Evolutionary conservation across 208 protist species (phyloP).

Genomic region (Lotmaria passim): DNA sequence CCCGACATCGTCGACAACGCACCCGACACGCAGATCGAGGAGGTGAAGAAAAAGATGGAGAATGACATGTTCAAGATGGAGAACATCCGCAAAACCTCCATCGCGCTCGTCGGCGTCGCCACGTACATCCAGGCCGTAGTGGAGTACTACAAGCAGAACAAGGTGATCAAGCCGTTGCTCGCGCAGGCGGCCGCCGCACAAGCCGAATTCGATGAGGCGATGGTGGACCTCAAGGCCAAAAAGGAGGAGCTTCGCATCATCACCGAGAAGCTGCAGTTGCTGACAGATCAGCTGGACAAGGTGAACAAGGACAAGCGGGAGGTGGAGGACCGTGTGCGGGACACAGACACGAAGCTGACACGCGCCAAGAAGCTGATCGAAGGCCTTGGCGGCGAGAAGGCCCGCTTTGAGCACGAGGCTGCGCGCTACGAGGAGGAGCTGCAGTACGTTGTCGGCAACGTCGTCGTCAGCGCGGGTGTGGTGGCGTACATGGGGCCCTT

Average conservation of each 20-base stretch:
- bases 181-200: slow-evolving; percentile 85
- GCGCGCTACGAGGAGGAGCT: slow-evolving; percentile 83
- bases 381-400: slow-evolving; percentile 95
- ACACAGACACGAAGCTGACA: slow-evolving; percentile 94
- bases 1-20: slow-evolving; percentile 89
- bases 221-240: slow-evolving; percentile 90
- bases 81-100: slow-evolving; percentile 90
- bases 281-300: slow-evolving; percentile 84
- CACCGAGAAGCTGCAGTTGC: slow-evolving; percentile 84
- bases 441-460: slow-evolving; percentile 93
- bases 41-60: slow-evolving; percentile 95
- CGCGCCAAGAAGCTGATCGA: slow-evolving; percentile 95
- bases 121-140: slow-evolving; percentile 97
- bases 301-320: slow-evolving; percentile 92
- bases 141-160: slow-evolving; percentile 97
- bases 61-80: slow-evolving; percentile 95
- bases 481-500: slow-evolving; percentile 97
- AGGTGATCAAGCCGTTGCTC: slow-evolving; percentile 95
- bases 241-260: slow-evolving; percentile 92
- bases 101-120: slow-evolving; percentile 94
- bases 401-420: slow-evolving; percentile 88
- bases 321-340: slow-evolving; percentile 92
- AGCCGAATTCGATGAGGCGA: slow-evolving; percentile 87
- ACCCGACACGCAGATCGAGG: slow-evolving; percentile 89
- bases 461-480: slow-evolving; percentile 94